Evolutionary conservation across 2,329 filamentous ascomycete genomes (phyloP).

Genomic region (Scytalidium sp.): DNA sequence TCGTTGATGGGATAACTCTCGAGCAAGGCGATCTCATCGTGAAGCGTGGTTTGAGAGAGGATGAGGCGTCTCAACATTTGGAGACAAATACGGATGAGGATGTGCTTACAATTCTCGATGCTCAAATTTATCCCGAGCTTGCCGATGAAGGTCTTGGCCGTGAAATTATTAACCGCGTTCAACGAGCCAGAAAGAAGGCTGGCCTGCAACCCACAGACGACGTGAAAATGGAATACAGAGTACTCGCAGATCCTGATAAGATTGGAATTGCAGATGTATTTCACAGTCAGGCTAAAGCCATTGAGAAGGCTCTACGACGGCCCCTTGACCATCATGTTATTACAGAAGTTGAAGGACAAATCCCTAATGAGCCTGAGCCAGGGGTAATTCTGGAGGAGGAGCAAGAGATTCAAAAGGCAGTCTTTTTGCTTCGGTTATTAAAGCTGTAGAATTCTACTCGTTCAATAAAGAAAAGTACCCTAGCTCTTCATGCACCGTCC

Average conservation of each 20-base stretch:
- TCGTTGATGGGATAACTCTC: conserved; percentile 82
- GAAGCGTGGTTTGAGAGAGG: conserved; percentile 73
- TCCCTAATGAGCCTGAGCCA: conserved; percentile 43
- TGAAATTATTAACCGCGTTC: conserved; percentile 90
- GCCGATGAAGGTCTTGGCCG: conserved; percentile 84
- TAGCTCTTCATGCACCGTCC: no score
- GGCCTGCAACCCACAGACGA: conserved; percentile 89
- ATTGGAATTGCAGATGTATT: conserved; percentile 72
- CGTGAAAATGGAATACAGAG: conserved; percentile 88
- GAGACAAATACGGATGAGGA: conserved; percentile 89
- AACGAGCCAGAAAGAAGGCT: conserved; percentile 90
- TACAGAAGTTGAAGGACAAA: conserved; percentile 56
- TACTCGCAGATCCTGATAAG: conserved; percentile 75
- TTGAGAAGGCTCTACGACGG: conserved; percentile 75
- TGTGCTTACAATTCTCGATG: conserved; percentile 87
- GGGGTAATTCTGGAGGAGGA: conserved; percentile 76
- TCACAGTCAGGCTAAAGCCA: conserved; percentile 60
- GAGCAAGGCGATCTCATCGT: conserved; percentile 81
- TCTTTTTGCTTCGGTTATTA: conserved; percentile 71
- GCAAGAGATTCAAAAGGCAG: conserved; percentile 81
- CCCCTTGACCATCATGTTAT: conserved; percentile 69
- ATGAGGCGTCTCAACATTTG: conserved; percentile 66
- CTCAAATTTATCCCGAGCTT: conserved; percentile 77
- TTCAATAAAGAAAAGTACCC: conserved; percentile 1
- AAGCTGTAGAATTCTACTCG: conserved; percentile 54